Percentiles rank a stretch among this genome's conserved stretches.
Evolutionary conservation across 2,329 filamentous ascomycete genomes (phyloP).

Genomic region (Ophiostoma novo-ulmi): DNA sequence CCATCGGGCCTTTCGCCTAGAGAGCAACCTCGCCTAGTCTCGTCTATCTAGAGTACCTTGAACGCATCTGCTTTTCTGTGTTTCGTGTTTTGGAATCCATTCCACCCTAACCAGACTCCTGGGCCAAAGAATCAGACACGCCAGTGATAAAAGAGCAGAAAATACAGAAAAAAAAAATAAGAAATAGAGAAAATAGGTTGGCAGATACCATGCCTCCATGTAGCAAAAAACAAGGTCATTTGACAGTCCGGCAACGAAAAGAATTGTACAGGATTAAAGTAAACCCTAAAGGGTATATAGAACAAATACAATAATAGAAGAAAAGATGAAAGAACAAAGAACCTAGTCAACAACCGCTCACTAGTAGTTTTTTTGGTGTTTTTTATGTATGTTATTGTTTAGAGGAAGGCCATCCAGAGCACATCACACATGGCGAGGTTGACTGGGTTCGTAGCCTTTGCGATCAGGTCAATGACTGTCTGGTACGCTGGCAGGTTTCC

Average conservation of each 20-base stretch:
- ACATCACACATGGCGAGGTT: conserved; percentile 84
- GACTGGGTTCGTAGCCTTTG: conserved; percentile 86
- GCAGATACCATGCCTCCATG: not conserved
- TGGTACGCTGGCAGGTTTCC: conserved; percentile 90
- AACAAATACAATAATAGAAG: conserved; percentile 4
- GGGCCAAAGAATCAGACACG: not conserved
- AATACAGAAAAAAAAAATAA: not conserved
- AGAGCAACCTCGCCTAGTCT: not conserved
- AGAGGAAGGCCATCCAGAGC: conserved; percentile 96
- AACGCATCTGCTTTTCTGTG: not conserved
- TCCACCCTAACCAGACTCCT: not conserved
- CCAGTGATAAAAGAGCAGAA: not conserved
- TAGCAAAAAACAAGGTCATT: not conserved
- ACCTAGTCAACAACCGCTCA: not conserved
- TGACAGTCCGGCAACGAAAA: not conserved
- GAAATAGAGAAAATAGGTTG: not conserved
- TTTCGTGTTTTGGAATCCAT: conserved; percentile 7
- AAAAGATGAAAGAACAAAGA: not conserved
- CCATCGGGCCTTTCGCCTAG: not conserved
- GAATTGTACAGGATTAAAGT: not conserved
- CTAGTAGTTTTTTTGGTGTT: not conserved
- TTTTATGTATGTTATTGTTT: conserved; percentile 28
- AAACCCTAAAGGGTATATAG: conserved; percentile 2
- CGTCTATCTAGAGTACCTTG: not conserved
- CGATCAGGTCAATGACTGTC: conserved; percentile 90